Base-by-base conservation (phyloP, 2,329 filamentous ascomycete species). In the Anthostomella pinea region DNA sequence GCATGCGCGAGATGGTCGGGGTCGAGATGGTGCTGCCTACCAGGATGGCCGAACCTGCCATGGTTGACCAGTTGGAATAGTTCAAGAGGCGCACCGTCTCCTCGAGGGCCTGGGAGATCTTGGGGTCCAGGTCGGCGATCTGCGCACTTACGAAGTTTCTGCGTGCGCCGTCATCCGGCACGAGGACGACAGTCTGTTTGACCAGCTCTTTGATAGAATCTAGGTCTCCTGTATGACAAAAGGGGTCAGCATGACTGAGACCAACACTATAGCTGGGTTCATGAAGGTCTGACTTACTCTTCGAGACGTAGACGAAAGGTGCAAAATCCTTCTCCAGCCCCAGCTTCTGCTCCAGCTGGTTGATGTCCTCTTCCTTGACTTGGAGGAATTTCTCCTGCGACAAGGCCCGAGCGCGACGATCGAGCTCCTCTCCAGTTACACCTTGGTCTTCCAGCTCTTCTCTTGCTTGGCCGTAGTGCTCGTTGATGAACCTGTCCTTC, bases 401-500 rank as follows among this genome's bases (percentile, higher is more conserved):
- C 21, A 39, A 29, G 14, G 33, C 35, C 26, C 42, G 45, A 14
- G 48, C 38, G 17, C 33, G 33, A 28, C 36, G 31, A 15, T 49
- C 43, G 28, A 44, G 39, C 22, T 45, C 40, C 27, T 39, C 43
- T 3, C 46, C 46, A 9, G 15, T 35, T 22, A 41, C 39, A 6
- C 49, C 41, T 11, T 33, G 20, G 30, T 45, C 39, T 29, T 46
- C 38, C 6, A 45, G 35, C 16, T 50, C 43, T 8, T 49, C 41
- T 3, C 46, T 31, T 2, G 40, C 35, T 8, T 33, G 46, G 26
- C 40, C 47, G 27, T 50, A 46, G 20, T 52, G 37, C n/a, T 50
- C 41, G 22, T 52, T 50, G n/a, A 56, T 33, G 17, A 49, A 53
- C 30, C 48, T 41, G 19, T 56, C 53, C 39, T 56, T 56, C 38